Evolutionary conservation across 441 rosid genomes (phyloP), one percentile per base, ranked within the genome.

Genomic region (Syzygium syzygioides): DNA sequence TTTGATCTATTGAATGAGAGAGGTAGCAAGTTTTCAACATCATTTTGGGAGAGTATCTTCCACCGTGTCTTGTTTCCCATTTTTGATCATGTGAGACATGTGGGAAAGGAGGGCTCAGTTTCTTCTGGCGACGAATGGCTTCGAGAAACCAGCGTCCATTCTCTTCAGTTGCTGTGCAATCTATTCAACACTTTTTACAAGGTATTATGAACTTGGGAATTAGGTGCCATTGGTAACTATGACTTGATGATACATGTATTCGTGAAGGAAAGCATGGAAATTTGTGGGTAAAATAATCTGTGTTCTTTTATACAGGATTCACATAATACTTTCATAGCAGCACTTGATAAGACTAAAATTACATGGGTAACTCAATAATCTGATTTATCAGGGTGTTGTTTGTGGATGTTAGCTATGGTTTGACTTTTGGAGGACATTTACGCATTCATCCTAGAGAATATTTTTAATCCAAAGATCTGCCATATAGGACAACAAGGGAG

Each of bases 11-110:
- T 98, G 93, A 95, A 98, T 91, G 99, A 96, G 94, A 95, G 99
- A 92, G 99, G 99, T 84, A 95, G 96, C 91, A 96, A 96, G 93
- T 98, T 98, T 91, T 96, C 99, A 79, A 89, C 95, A 54, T 93
- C 99, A 88, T 98, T 98, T 91, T 98, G 99, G 99, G 99, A 98
- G 93, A 98, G 98, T 92, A 96, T 98, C 91, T 98, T 98, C 93
- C 98, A 95, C 90, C 99, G 99, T 15, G 98, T 97, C 89, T 89
- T 98, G 94, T 98, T 98, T 93, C 99, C 99, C 86, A 98, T 98
- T 89, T 98, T 98, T 93, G 98, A 98, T 93, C 98, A 98, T 85
- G 99, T 98, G 91, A 97, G 99, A 85, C 96, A 95, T 91, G 97
- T 97, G 93, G 98, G 98, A 90, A 96, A 94, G 94, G 99, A 97